Conservation (phyloP, 75 land plant genomes). For the Picea glauca region DNA sequence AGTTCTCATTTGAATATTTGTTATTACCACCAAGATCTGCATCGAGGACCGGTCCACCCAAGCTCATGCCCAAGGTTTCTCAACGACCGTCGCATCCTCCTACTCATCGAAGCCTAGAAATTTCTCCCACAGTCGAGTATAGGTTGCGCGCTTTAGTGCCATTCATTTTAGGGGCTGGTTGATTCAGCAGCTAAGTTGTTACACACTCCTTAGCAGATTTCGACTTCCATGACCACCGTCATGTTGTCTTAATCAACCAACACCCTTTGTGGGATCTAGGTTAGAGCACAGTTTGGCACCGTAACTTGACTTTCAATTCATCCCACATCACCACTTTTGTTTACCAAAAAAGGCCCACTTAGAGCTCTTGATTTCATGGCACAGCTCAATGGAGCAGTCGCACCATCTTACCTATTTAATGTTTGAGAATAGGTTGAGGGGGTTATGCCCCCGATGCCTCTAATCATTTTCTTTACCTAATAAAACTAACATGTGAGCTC, state of each 20-base stretch:
- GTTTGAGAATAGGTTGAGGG: background rate
- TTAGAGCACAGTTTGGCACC: background rate
- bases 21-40: background rate
- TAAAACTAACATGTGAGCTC: background rate
- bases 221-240: background rate
- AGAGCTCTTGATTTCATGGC: conserved; percentile 11
- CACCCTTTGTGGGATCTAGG: background rate
- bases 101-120: background rate
- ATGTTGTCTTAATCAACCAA: background rate
- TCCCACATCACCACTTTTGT: background rate
- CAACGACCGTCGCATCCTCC: background rate
- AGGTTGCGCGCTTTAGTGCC: background rate
- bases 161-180: background rate
- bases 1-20: background rate
- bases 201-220: background rate
- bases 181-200: background rate
- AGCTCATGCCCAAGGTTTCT: background rate
- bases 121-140: background rate
- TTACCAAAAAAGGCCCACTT: conserved; percentile 30
- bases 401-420: background rate
- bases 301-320: background rate
- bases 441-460: background rate
- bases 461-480: background rate
- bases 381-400: conserved; percentile 7
- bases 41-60: background rate